Conservation (phyloP, 192 early-diverging fungal genomes). For the Phlyctochytrium planicorne region DNA sequence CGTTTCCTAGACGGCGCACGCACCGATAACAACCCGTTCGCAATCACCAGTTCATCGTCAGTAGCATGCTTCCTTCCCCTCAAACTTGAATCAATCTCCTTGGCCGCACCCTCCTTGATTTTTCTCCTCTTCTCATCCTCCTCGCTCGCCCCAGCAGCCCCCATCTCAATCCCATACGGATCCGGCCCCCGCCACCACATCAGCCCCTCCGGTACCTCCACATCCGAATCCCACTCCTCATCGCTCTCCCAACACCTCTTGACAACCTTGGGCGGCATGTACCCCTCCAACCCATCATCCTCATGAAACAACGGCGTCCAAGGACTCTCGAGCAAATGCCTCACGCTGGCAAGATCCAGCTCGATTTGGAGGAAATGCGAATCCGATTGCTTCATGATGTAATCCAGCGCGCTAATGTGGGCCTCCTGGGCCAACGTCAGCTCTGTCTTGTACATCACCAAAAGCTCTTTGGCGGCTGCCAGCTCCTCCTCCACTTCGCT, state of each 20-base stretch:
- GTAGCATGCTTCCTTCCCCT: constrained; percentile 5
- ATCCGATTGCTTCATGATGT: constrained; percentile 33
- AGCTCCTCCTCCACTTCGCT: constrained; percentile 37
- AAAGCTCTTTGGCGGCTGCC: constrained; percentile 38
- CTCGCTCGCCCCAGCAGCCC: no score
- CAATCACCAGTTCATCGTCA: no score
- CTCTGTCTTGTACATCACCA: constrained; percentile 39
- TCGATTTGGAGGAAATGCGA: constrained; percentile 38
- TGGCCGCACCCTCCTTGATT: no score
- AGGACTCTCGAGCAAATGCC: constrained; percentile 35
- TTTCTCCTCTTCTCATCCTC: no score
- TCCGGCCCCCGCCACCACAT: no score
- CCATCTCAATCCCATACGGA: no score
- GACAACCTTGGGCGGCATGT: constrained; percentile 19
- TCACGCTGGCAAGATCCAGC: constrained; percentile 42
- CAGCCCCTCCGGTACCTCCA: constrained; percentile 21
- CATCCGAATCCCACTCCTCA: constrained; percentile 52
- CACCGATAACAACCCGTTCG: no score
- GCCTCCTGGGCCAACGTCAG: constrained; percentile 40
- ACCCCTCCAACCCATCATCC: constrained; percentile 23
- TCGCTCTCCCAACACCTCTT: constrained; percentile 47
- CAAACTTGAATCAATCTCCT: no score
- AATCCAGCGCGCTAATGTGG: constrained; percentile 37
- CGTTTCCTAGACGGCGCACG: no score
- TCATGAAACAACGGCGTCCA: constrained; percentile 27